Conservation (phyloP, 495 filamentous ascomycete species). For the Arthonia radiata region DNA sequence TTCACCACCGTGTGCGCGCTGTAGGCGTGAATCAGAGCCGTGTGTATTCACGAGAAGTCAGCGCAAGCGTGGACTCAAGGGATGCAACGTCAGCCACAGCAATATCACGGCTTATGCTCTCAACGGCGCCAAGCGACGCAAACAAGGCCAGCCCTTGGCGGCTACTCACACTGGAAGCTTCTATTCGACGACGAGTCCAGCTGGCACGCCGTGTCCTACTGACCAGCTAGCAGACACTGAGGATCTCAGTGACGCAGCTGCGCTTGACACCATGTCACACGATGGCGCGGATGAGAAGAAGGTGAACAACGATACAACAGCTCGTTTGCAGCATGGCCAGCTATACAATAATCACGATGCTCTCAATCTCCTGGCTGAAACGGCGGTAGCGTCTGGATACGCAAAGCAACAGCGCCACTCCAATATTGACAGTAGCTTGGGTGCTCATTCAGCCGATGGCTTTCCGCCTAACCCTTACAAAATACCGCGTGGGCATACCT, state of each 20-base stretch:
- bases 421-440: slow-evolving; percentile 8
- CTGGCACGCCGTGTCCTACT: slow-evolving; percentile 4
- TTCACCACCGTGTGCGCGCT: slow-evolving; percentile 82
- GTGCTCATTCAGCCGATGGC: slow-evolving; percentile 4
- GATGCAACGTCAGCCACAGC: slow-evolving; percentile 5
- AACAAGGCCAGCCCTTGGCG: slow-evolving; percentile 27
- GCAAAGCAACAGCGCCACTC: slow-evolving; percentile 15
- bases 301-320: slow-evolving; percentile 31
- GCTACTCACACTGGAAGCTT: slow-evolving; percentile 12
- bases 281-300: slow-evolving; percentile 16
- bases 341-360: slow-evolving; percentile 48
- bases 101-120: slow-evolving; percentile 20
- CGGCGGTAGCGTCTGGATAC: slow-evolving; percentile 26
- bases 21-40: slow-evolving; percentile 75
- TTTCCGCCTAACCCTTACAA: slow-evolving; percentile 7
- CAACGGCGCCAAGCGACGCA: slow-evolving; percentile 17
- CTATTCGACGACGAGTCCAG: slow-evolving; percentile 4
- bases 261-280: slow-evolving; percentile 3
- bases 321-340: slow-evolving; percentile 34
- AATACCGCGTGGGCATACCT: slow-evolving; percentile 2
- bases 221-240: neutral
- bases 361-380: slow-evolving; percentile 42
- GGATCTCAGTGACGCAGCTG: neutral
- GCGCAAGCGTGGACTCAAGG: slow-evolving; percentile 59
- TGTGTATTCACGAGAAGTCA: slow-evolving; percentile 95